phyloP scores from a whole-genome alignment of 805 yeast species.

The Candida endomychidarum region DNA sequence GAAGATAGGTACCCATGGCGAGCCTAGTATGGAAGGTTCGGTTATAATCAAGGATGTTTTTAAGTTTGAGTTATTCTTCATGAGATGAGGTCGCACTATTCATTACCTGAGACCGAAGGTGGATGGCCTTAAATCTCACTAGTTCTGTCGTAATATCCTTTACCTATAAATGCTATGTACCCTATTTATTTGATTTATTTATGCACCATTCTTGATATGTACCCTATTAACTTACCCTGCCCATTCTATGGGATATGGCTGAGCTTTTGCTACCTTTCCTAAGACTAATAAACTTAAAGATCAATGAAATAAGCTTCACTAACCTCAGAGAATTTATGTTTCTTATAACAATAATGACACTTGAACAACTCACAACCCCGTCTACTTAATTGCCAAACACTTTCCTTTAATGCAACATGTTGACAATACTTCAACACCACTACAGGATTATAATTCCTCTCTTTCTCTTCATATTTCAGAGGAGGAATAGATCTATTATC shows the following conservation, averaged over 20 bases:
- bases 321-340: slow-evolving; percentile 39
- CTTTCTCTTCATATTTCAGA: slow-evolving; percentile 9
- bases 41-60: slow-evolving; percentile 14
- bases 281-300: slow-evolving; percentile 4
- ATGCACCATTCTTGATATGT: too few species aligned
- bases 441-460: slow-evolving; percentile 32
- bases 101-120: slow-evolving; percentile 2
- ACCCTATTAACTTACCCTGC: too few species aligned
- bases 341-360: slow-evolving; percentile 47
- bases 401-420: slow-evolving; percentile 42
- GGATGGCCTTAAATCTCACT: too few species aligned
- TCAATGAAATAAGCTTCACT: slow-evolving; percentile 44
- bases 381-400: slow-evolving; percentile 40
- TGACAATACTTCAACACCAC: slow-evolving; percentile 42
- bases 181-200: not conserved
- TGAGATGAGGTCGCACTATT: slow-evolving; percentile 7
- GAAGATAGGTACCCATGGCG: slow-evolving; percentile 63
- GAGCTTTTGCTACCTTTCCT: too few species aligned
- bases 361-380: slow-evolving; percentile 41
- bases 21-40: slow-evolving; percentile 50
- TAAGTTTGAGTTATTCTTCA: slow-evolving; percentile 4
- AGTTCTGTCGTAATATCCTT: too few species aligned
- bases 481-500: slow-evolving; percentile 4
- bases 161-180: not conserved
- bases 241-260: too few species aligned